Conservation (phyloP, 495 filamentous ascomycete genomes). For the Aspergillus egyptiacus region DNA sequence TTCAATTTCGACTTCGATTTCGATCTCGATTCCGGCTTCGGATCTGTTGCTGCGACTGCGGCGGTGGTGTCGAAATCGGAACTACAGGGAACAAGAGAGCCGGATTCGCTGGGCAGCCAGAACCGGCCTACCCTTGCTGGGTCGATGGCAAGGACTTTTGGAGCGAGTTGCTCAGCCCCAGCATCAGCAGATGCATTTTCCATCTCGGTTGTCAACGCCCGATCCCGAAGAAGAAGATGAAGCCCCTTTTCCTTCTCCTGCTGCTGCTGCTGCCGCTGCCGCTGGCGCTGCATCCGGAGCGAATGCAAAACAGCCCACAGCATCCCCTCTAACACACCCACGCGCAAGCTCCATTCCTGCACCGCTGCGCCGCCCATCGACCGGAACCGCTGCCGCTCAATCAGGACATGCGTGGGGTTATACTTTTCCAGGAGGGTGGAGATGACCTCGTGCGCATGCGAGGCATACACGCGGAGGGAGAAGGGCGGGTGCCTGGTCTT, state of each 20-base stretch:
- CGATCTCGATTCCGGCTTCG: neutral
- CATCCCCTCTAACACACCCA: slow-evolving; percentile 88
- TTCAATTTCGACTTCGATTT: neutral
- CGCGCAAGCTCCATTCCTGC: slow-evolving; percentile 83
- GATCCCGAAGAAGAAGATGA: too few species aligned
- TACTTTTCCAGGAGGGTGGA: slow-evolving; percentile 40
- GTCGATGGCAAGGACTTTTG: slow-evolving; percentile 30
- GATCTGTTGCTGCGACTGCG: too few species aligned
- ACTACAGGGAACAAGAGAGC: too few species aligned
- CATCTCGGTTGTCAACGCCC: too few species aligned
- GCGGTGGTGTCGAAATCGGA: too few species aligned
- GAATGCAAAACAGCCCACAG: slow-evolving; percentile 69
- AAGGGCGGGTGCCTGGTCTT: slow-evolving; percentile 28
- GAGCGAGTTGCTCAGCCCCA: slow-evolving; percentile 4
- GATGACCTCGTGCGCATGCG: slow-evolving; percentile 58
- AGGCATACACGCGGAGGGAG: slow-evolving; percentile 51
- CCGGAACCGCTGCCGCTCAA: slow-evolving; percentile 87
- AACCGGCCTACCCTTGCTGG: slow-evolving; percentile 38
- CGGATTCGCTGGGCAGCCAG: too few species aligned
- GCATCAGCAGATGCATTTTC: too few species aligned
- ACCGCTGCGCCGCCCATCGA: slow-evolving; percentile 57
- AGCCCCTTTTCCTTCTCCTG: too few species aligned
- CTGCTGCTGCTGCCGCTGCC: neutral
- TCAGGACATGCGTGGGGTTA: slow-evolving; percentile 67
- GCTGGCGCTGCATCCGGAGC: slow-evolving; percentile 31